These are phyloP conservation scores for Alternaria solani DNA, from an alignment of 2,329 filamentous ascomycete species.

Conservation along the genomic window DNA sequence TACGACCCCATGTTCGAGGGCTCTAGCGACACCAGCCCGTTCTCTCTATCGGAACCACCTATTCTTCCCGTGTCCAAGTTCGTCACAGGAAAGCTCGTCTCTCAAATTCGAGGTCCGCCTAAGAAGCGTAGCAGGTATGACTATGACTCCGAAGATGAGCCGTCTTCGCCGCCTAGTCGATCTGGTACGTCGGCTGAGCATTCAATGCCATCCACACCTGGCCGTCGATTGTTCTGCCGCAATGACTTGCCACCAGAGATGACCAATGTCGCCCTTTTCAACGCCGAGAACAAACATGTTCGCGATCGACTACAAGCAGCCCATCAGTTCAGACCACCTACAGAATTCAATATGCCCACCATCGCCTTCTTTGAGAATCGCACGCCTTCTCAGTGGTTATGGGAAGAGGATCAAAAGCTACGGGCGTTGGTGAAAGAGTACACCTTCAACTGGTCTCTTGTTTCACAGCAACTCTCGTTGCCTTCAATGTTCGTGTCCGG, in stretches of 20 bases:
- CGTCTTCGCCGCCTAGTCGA: slow-evolving; percentile 45
- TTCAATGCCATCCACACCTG: slow-evolving; percentile 52
- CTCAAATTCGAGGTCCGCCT: slow-evolving; percentile 70
- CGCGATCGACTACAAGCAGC: slow-evolving; percentile 88
- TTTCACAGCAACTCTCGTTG: slow-evolving; percentile 79
- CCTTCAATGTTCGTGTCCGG: slow-evolving; percentile 83
- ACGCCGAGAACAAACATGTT: slow-evolving; percentile 86
- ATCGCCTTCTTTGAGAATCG: slow-evolving; percentile 90
- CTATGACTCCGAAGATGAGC: slow-evolving; percentile 75
- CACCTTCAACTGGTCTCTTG: slow-evolving; percentile 97
- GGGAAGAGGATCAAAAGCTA: slow-evolving; percentile 88
- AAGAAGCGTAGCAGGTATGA: slow-evolving; percentile 83
- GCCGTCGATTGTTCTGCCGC: slow-evolving; percentile 49
- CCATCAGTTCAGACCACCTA: slow-evolving; percentile 91
- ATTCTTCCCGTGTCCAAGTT: slow-evolving; percentile 87
- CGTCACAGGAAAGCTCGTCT: slow-evolving; percentile 79
- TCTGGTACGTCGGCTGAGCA: slow-evolving; percentile 54
- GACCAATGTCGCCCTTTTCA: slow-evolving; percentile 84
- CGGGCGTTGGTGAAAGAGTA: slow-evolving; percentile 86
- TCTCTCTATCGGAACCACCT: slow-evolving; percentile 56
- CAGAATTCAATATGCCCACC: slow-evolving; percentile 88
- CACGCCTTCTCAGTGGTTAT: slow-evolving; percentile 88
- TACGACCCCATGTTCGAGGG: slow-evolving; percentile 63
- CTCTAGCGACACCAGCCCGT: slow-evolving; percentile 41
- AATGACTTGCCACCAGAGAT: slow-evolving; percentile 71